Evolutionary conservation across 148 eudicot species (phyloP).

Genomic region (Dianthus caryophyllus): DNA sequence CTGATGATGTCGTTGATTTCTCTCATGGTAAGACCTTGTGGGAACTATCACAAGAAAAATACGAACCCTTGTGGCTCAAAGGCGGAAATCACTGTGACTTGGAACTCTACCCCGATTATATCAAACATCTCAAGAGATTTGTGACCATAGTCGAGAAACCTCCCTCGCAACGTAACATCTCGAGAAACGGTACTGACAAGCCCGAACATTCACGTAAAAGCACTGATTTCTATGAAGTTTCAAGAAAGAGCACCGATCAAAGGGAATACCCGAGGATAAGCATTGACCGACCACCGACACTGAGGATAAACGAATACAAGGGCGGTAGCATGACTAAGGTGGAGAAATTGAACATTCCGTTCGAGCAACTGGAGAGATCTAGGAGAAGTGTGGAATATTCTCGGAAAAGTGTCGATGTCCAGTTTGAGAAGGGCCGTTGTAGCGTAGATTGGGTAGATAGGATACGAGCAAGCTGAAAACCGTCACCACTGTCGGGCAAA

Average conservation of each 20-base stretch:
- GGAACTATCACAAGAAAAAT: conserved; percentile 74
- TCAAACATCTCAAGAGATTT: conserved; percentile 84
- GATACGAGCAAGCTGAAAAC: conserved; percentile 33
- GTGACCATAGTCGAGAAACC: conserved; percentile 61
- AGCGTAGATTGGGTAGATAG: conserved; percentile 96
- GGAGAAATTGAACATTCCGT: conserved; percentile 56
- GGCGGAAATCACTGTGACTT: conserved; percentile 93
- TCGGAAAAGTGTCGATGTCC: conserved; percentile 64
- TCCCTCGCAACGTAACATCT: conserved; percentile 55
- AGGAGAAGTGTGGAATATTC: conserved; percentile 83
- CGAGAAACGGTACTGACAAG: conserved; percentile 58
- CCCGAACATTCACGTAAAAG: conserved; percentile 62
- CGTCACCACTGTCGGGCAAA: conserved; percentile 23
- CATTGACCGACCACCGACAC: conserved; percentile 7
- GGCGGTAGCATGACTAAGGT: conserved; percentile 53
- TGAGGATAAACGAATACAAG: conserved; percentile 43
- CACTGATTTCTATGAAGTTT: conserved; percentile 46
- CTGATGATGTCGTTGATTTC: conserved; percentile 89
- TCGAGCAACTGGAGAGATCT: conserved; percentile 82
- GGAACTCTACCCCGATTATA: conserved; percentile 78
- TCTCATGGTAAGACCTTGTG: conserved; percentile 92
- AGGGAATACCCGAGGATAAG: conserved; percentile 59
- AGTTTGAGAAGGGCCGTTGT: conserved; percentile 65
- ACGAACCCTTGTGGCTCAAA: conserved; percentile 87
- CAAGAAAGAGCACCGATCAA: conserved; percentile 38